Percentiles rank a stretch among this genome's conserved stretches.
These are phyloP conservation scores for Cryptosporidium tyzzeri DNA, from an alignment of 169 alveolate species.

Conservation along the genomic window DNA sequence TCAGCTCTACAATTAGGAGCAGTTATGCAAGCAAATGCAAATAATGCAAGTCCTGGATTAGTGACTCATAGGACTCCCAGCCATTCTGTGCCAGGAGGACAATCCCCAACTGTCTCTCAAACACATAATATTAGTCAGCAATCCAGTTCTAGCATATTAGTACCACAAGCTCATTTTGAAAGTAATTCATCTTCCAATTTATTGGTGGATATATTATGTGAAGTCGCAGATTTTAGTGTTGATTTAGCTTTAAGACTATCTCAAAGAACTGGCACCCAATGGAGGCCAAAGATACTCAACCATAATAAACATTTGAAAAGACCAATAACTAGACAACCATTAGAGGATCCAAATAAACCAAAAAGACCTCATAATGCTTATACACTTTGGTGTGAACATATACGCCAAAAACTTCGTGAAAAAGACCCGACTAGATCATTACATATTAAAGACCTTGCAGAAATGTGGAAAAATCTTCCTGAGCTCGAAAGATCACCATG, in stretches of 20 bases:
- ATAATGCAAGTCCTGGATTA: slow-evolving; percentile 41
- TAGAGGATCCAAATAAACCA: slow-evolving; percentile 68
- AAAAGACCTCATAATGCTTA: slow-evolving; percentile 74
- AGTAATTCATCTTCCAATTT: slow-evolving; percentile 17
- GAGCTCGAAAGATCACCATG: slow-evolving; percentile 65
- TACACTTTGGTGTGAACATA: slow-evolving; percentile 74
- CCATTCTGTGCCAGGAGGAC: slow-evolving; percentile 45
- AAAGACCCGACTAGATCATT: slow-evolving; percentile 67
- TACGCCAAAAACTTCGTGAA: slow-evolving; percentile 72
- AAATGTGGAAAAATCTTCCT: slow-evolving; percentile 75
- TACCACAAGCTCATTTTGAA: slow-evolving; percentile 49
- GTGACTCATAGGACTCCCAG: slow-evolving; percentile 17
- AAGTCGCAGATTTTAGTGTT: slow-evolving; percentile 64
- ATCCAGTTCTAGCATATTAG: slow-evolving; percentile 27
- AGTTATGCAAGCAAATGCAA: slow-evolving; percentile 32
- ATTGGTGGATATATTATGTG: slow-evolving; percentile 56
- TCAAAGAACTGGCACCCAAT: slow-evolving; percentile 64
- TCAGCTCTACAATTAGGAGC: slow-evolving; percentile 47
- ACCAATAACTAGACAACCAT: slow-evolving; percentile 59
- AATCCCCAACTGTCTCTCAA: slow-evolving; percentile 53
- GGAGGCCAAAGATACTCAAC: slow-evolving; percentile 56
- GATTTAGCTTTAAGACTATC: slow-evolving; percentile 59
- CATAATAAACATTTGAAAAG: slow-evolving; percentile 47
- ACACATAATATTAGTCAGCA: slow-evolving; percentile 28
- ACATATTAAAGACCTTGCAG: slow-evolving; percentile 72